A percentile compares a stretch with the other conserved stretches of the same genome.
Evolutionary conservation across 2,329 filamentous ascomycete species (phyloP).

Genomic region (Pseudomassariella vexata): DNA sequence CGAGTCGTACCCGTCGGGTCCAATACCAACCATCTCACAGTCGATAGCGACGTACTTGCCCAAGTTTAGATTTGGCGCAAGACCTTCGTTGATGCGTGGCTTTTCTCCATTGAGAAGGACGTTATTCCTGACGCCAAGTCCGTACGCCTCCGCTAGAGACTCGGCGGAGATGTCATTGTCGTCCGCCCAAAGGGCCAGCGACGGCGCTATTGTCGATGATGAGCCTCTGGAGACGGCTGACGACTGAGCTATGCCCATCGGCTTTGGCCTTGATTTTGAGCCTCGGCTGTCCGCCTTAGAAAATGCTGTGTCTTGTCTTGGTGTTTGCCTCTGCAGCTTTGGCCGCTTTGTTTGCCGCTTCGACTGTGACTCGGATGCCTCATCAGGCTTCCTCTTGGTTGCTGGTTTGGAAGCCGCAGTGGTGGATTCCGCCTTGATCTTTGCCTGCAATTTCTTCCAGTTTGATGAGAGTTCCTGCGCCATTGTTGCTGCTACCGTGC

Average conservation of each 20-base stretch:
- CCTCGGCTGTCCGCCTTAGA: conserved; percentile 11
- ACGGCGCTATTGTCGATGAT: conserved; percentile 40
- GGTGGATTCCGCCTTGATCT: conserved; percentile 41
- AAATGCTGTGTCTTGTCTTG: conserved; percentile 8
- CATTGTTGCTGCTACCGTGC: conserved; percentile 28
- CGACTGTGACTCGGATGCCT: conserved; percentile 11
- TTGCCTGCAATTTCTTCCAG: conserved; percentile 72
- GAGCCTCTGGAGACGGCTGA: conserved; percentile 34
- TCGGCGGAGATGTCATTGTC: conserved; percentile 57
- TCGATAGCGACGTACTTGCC: conserved; percentile 92
- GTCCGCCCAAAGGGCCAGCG: conserved; percentile 54
- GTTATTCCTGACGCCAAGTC: conserved; percentile 43
- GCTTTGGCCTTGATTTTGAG: conserved; percentile 20
- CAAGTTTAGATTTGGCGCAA: conserved; percentile 56
- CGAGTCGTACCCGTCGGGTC: conserved; percentile 62
- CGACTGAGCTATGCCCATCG: conserved; percentile 55
- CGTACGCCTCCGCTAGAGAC: conserved; percentile 57
- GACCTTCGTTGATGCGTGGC: conserved; percentile 58
- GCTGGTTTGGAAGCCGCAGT: conserved; percentile 14
- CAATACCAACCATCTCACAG: conserved; percentile 97
- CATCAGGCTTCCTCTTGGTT: conserved; percentile 38
- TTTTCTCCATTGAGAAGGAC: conserved; percentile 30
- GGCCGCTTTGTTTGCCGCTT: conserved; percentile 17
- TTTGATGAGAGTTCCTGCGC: conserved; percentile 56
- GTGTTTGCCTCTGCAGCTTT: conserved; percentile 22